These are phyloP conservation scores for Glycine soja DNA, from an alignment of 306 rosid species.

Conservation along the genomic window DNA sequence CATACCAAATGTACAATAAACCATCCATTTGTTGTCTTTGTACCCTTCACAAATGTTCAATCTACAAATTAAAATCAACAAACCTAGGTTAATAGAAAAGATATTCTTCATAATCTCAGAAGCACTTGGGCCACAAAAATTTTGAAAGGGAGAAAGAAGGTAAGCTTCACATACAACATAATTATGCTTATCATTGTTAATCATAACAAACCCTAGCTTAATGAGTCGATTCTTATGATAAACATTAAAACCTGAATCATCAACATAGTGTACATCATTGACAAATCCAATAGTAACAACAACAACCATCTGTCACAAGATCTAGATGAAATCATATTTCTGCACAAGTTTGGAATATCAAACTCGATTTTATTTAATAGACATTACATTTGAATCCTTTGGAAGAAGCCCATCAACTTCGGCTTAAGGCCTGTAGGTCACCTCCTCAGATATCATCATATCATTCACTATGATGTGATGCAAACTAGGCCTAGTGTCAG, in stretches of 20 bases:
- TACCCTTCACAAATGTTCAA: no score
- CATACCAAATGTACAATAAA: no score
- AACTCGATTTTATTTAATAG: slow-evolving; percentile 20
- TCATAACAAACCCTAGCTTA: slow-evolving; percentile 64
- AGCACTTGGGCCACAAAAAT: neutral
- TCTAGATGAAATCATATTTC: slow-evolving; percentile 45
- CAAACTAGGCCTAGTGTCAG: slow-evolving; percentile 44
- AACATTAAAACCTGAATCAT: slow-evolving; percentile 94
- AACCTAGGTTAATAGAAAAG: neutral
- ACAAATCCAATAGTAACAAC: slow-evolving; percentile 92
- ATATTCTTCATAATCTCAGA: neutral
- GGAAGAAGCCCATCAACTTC: slow-evolving; percentile 68
- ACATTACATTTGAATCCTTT: slow-evolving; percentile 74
- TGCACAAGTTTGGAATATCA: slow-evolving; percentile 29
- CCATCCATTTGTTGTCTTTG: no score
- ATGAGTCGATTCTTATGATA: slow-evolving; percentile 97
- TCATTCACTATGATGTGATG: slow-evolving; percentile 97
- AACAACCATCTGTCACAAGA: slow-evolving; percentile 80
- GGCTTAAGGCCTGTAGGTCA: slow-evolving; percentile 82
- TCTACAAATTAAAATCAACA: slow-evolving; percentile 39
- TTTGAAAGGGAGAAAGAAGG: neutral
- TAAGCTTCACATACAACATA: neutral
- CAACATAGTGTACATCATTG: slow-evolving; percentile 92
- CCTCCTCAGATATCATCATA: slow-evolving; percentile 95
- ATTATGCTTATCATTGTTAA: slow-evolving; percentile 23